Evolutionary conservation across 768 basidiomycete genomes (phyloP).

Genomic region (Clitopilus hobsonii): DNA sequence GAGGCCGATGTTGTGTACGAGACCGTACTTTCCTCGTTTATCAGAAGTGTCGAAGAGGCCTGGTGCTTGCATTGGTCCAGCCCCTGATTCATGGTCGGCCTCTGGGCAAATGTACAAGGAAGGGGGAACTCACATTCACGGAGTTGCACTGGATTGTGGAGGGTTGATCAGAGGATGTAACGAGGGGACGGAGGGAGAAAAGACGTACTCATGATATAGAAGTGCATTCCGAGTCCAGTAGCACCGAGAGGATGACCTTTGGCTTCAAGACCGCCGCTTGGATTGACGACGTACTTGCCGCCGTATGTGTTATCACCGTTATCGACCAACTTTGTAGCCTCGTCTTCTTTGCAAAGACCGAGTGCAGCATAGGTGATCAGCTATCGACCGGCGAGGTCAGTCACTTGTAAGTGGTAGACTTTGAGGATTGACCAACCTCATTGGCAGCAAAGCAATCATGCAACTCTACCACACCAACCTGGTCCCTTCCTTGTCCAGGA

Average conservation of each 20-base stretch:
- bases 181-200: background rate
- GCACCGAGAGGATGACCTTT: conserved; percentile 86
- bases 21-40: conserved; percentile 69
- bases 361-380: conserved; percentile 80
- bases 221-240: conserved; percentile 83
- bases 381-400: conserved; percentile 27
- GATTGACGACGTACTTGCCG: conserved; percentile 81
- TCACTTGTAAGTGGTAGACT: background rate
- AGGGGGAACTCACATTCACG: conserved; percentile 48
- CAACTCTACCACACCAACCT: conserved; percentile 81
- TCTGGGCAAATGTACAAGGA: background rate
- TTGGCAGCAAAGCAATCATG: conserved; percentile 86
- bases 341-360: conserved; percentile 59
- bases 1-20: conserved; percentile 81
- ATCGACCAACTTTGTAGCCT: conserved; percentile 73
- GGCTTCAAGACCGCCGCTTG: conserved; percentile 83
- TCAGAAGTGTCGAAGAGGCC: conserved; percentile 60
- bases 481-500: conserved; percentile 57
- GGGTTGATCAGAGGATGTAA: background rate
- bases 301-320: conserved; percentile 80
- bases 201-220: conserved; percentile 71
- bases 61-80: conserved; percentile 79
- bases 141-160: conserved; percentile 55
- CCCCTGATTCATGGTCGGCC: conserved; percentile 42
- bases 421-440: conserved; percentile 43